Percentiles rank a stretch among this genome's conserved stretches.
phyloP scores from a whole-genome alignment of 495 filamentous ascomycete species.

The Apiosordaria backusii region DNA sequence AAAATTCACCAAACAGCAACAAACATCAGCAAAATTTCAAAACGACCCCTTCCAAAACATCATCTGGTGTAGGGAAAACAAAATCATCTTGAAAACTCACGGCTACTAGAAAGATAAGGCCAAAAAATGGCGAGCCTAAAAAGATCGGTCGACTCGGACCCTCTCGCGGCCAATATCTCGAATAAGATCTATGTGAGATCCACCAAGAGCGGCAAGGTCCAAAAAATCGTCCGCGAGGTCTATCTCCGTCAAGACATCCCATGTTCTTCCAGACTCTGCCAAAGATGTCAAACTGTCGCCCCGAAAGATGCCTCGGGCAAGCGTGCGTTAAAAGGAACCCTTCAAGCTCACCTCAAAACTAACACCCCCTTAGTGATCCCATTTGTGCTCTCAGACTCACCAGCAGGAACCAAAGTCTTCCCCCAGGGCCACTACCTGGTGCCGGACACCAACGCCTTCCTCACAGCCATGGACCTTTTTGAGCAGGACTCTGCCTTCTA shows the following conservation, averaged over 20 bases:
- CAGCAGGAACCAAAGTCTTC: constrained; percentile 75
- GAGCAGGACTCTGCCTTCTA: constrained; percentile 89
- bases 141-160: constrained; percentile 64
- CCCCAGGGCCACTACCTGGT: constrained; percentile 90
- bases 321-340: constrained; percentile 45
- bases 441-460: constrained; percentile 92
- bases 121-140: constrained; percentile 79
- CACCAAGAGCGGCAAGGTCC: constrained; percentile 90
- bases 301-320: constrained; percentile 75
- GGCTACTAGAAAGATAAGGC: constrained; percentile 1
- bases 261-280: constrained; percentile 89
- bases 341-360: constrained; percentile 20
- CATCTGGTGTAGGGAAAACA: not conserved
- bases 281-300: constrained; percentile 62
- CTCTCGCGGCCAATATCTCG: constrained; percentile 69
- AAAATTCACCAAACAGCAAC: constrained; percentile 4
- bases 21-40: not conserved
- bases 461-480: constrained; percentile 94
- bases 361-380: constrained; percentile 54
- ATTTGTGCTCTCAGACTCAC: constrained; percentile 82
- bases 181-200: constrained; percentile 94
- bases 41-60: not conserved
- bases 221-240: constrained; percentile 95
- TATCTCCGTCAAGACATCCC: constrained; percentile 96
- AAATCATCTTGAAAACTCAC: not conserved